These are phyloP conservation scores for Cicer cuneatum DNA, from an alignment of 306 rosid genomes.

Conservation along the genomic window DNA sequence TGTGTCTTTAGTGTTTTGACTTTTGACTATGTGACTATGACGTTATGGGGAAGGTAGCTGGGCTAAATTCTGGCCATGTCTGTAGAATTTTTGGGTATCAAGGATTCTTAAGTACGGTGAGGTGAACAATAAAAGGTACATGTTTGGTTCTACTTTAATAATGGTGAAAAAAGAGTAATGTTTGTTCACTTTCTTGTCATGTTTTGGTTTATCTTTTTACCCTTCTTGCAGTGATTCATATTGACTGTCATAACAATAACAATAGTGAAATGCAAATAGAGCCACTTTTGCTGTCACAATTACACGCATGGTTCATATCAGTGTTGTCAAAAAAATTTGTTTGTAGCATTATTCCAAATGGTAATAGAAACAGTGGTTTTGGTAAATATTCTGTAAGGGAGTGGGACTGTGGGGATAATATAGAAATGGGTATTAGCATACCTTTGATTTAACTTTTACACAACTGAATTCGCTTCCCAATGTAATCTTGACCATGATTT, in stretches of 20 bases:
- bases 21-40: slow-evolving; percentile 15
- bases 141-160: slow-evolving; percentile 35
- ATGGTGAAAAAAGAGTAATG: slow-evolving; percentile 26
- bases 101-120: slow-evolving; percentile 22
- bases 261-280: slow-evolving; percentile 7
- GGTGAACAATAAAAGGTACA: slow-evolving; percentile 35
- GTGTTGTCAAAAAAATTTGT: slow-evolving; percentile 22
- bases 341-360: slow-evolving; percentile 10
- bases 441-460: neutral
- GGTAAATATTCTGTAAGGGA: neutral
- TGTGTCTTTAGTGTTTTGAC: slow-evolving; percentile 36
- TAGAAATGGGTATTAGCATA: neutral
- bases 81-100: slow-evolving; percentile 23
- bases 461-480: neutral
- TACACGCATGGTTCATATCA: slow-evolving; percentile 31
- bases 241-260: slow-evolving; percentile 42
- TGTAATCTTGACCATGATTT: neutral
- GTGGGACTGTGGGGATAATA: neutral
- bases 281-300: slow-evolving; percentile 33
- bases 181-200: slow-evolving; percentile 26
- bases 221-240: slow-evolving; percentile 33
- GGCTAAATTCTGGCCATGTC: slow-evolving; percentile 26
- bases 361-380: slow-evolving; percentile 1
- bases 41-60: slow-evolving; percentile 36
- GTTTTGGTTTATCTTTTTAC: slow-evolving; percentile 31